Base-by-base conservation (phyloP, 208 protist species). In the Acanthamoeba royreba region DNA sequence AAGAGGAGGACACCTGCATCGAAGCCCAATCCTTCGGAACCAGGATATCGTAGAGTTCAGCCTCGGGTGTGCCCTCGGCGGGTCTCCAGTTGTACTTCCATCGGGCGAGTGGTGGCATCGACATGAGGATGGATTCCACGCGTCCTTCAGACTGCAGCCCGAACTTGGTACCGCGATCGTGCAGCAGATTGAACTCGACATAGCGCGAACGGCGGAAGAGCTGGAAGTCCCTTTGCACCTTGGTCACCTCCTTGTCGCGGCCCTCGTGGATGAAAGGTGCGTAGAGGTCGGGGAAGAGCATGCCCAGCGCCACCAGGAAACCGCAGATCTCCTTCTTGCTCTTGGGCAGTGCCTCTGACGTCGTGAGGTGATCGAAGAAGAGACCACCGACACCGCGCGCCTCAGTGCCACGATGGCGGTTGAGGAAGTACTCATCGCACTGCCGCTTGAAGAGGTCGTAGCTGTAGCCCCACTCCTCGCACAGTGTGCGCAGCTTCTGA, bases 101-200 rank as follows among this genome's bases (percentile, higher is more conserved):
- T 1, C 94, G 77, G 9, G 53, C 92, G 19, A 93, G 93, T 2
- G 83, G 74, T 3, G 98, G 98, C 33, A 98, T 69, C 40, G 97
- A 98, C 96, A 98, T 98, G 85, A 98, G 96, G 86, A 98, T 98
- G 43, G 95, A 97, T 95, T 98, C 98, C 1, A 95, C 97, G 42
- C 98, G 95, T 46, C 97, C 97, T 43, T 95, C 95, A 22, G 97
- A 97, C 92, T 97, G 90, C 47, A 98, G 96, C 45, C 98, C 98
- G 89, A 98, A 98, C 93, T 98, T 97, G 25, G 98, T 98, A 63
- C 96, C 96, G 53, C 96, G 91, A 77, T 97, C 96, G 63, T 95
- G 94, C 9, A 96, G 69, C 17, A 97, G 92, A 63, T 97, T 98
- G 95, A 98, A 98, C 92, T 98, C 97, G 2, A 97, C 97, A 79